Conservation (phyloP, 1,284 basidiomycete genomes). For the Kalmanozyma brasiliensis region DNA sequence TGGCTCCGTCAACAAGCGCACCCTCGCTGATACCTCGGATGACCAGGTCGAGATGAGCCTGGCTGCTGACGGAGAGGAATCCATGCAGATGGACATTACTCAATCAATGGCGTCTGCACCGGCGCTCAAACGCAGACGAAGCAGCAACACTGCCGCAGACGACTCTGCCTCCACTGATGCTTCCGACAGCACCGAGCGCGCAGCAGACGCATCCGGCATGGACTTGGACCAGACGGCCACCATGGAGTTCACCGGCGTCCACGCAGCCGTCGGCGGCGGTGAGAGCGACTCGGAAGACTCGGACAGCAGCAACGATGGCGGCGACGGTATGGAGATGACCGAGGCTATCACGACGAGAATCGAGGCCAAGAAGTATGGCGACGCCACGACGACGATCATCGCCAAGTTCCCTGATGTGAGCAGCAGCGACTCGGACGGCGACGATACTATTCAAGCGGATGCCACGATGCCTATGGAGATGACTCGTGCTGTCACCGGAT, state of each 20-base stretch:
- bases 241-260: slow-evolving; percentile 51
- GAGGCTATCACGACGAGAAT: slow-evolving; percentile 49
- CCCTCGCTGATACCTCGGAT: slow-evolving; percentile 20
- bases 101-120: slow-evolving; percentile 29
- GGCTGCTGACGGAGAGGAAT: slow-evolving; percentile 20
- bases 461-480: slow-evolving; percentile 48
- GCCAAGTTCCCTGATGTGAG: slow-evolving; percentile 23
- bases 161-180: slow-evolving; percentile 23
- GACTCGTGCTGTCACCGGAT: slow-evolving; percentile 42
- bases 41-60: slow-evolving; percentile 27
- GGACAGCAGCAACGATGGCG: slow-evolving; percentile 20
- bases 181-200: slow-evolving; percentile 5
- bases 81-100: slow-evolving; percentile 44
- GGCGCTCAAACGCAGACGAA: slow-evolving; percentile 35
- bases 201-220: slow-evolving; percentile 20
- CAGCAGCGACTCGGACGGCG: slow-evolving; percentile 42
- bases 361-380: slow-evolving; percentile 38
- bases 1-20: slow-evolving; percentile 39
- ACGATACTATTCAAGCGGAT: slow-evolving; percentile 36
- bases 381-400: slow-evolving; percentile 39
- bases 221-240: slow-evolving; percentile 36
- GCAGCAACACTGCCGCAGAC: slow-evolving; percentile 32
- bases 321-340: slow-evolving; percentile 47
- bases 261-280: slow-evolving; percentile 10
- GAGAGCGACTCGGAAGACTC: slow-evolving; percentile 23